Evolutionary conservation across 140 eudicot genomes (phyloP).

Genomic region (Bidens hawaiensis): DNA sequence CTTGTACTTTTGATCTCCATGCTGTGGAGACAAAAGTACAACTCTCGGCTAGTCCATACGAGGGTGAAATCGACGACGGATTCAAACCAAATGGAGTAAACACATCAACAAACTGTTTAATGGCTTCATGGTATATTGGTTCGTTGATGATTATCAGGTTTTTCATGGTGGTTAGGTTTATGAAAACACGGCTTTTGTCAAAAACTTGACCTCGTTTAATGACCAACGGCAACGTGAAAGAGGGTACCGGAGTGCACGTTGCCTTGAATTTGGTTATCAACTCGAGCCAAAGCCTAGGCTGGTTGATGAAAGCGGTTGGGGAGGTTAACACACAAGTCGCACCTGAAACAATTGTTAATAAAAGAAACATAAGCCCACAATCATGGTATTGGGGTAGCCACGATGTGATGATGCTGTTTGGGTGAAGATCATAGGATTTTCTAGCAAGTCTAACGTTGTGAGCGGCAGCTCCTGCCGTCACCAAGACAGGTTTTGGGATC

Average conservation of each 20-base stretch:
- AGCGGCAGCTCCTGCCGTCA: slow-evolving; percentile 84
- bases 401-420: slow-evolving; percentile 56
- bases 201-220: slow-evolving; percentile 55
- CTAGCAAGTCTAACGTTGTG: slow-evolving; percentile 75
- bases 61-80: slow-evolving; percentile 52
- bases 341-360: slow-evolving; percentile 65
- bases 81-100: slow-evolving; percentile 53
- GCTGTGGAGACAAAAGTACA: slow-evolving; percentile 82
- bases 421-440: slow-evolving; percentile 60
- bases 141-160: slow-evolving; percentile 72
- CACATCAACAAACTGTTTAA: slow-evolving; percentile 45
- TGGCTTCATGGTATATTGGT: slow-evolving; percentile 55
- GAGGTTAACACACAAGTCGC: slow-evolving; percentile 72
- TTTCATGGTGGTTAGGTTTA: slow-evolving; percentile 48
- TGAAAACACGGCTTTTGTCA: slow-evolving; percentile 21
- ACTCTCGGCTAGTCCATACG: slow-evolving; percentile 83
- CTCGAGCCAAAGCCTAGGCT: slow-evolving; percentile 88
- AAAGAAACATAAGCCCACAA: slow-evolving; percentile 78
- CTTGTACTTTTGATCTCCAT: slow-evolving; percentile 44
- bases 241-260: slow-evolving; percentile 79
- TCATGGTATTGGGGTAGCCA: slow-evolving; percentile 95
- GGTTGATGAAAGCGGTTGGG: slow-evolving; percentile 49
- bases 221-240: slow-evolving; percentile 69
- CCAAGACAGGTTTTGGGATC: slow-evolving; percentile 73
- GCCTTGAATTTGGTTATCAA: slow-evolving; percentile 62